Evolutionary conservation across 2,329 filamentous ascomycete genomes (phyloP), one percentile per base, ranked within the genome.

Genomic region (Aphanocladium album): DNA sequence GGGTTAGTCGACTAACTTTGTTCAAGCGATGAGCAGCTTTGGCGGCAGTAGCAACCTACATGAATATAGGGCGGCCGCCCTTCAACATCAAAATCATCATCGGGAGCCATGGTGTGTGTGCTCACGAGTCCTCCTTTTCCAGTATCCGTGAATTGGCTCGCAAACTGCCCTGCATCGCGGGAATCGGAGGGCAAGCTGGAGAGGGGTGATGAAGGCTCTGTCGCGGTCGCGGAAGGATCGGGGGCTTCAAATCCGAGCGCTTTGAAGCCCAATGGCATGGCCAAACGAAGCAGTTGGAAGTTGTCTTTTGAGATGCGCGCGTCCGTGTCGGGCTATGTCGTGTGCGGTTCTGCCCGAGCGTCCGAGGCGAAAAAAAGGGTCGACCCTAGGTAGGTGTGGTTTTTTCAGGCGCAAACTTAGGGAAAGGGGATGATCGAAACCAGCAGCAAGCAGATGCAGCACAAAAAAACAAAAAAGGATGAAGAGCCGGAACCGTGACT

Each of bases 61-160:
- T 79, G 77, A 60, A 74, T 66, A 65, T 78, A 79, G 55, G 77
- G 77, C 65, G 77, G 76, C 54, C 77, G 75, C 61, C 70, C 75
- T 66, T 79, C 77, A 63, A 72, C 67, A 67, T 76, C 76, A 60
- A 77, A 69, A 68, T 76, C 71, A 47, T 73, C 70, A 64, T 70
- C 64, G 53, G 35, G 49, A 51, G 61, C 35, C 74, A 76, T 77
- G 65, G 64, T 72, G 67, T 69, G 66, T 60, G 66, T 57, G 62
- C 61, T 62, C 58, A 65, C 62, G 62, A 66, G 63, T 63, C 67
- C 65, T 61, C 64, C 67, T 62, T 60, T 68, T 60, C 62, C 62
- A 50, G 64, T 67, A 64, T 67, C 69, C 50, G 68, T 67, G 65
- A 63, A 66, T 63, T 61, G 64, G 60, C 64, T 65, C 55, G 67